phyloP scores from a whole-genome alignment of 106 monocot genomes.

The Chionographis japonica region DNA sequence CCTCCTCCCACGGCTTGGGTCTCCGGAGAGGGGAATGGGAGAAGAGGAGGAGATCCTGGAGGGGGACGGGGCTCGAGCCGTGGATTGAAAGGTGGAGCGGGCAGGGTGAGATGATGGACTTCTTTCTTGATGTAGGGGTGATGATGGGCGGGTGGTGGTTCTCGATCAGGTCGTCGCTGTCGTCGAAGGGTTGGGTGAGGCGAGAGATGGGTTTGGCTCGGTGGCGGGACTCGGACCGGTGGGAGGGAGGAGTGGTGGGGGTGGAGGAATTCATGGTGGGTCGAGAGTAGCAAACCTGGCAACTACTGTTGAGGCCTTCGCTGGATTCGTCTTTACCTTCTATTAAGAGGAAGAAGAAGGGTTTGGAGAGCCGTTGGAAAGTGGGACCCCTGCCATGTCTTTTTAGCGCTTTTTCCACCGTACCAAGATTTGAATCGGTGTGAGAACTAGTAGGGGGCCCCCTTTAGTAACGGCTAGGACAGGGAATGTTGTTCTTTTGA shows the following conservation, averaged over 20 bases:
- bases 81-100: conserved; percentile 37
- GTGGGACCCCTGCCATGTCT: too few relatives aligned
- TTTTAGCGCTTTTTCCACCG: too few relatives aligned
- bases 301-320: too few relatives aligned
- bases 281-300: background rate
- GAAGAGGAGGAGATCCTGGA: conserved; percentile 58
- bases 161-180: conserved; percentile 8
- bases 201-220: conserved; percentile 3
- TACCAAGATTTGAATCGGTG: too few relatives aligned
- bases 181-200: conserved; percentile 12
- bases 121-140: conserved; percentile 16
- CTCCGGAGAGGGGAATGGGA: conserved; percentile 31
- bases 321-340: too few relatives aligned
- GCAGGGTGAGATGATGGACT: conserved; percentile 29
- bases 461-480: too few relatives aligned
- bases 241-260: conserved; percentile 20
- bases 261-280: conserved; percentile 18
- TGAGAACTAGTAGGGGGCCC: too few relatives aligned
- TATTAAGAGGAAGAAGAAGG: too few relatives aligned
- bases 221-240: conserved; percentile 18
- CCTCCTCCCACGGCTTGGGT: conserved; percentile 22
- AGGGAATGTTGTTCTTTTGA: too few relatives aligned
- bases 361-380: too few relatives aligned
- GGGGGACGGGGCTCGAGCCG: conserved; percentile 22
- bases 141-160: conserved; percentile 8